Evolutionary conservation across 164 flowering plant species (phyloP), one percentile per base, ranked within the genome.

Genomic region (Magnolia kwangsiensis): DNA sequence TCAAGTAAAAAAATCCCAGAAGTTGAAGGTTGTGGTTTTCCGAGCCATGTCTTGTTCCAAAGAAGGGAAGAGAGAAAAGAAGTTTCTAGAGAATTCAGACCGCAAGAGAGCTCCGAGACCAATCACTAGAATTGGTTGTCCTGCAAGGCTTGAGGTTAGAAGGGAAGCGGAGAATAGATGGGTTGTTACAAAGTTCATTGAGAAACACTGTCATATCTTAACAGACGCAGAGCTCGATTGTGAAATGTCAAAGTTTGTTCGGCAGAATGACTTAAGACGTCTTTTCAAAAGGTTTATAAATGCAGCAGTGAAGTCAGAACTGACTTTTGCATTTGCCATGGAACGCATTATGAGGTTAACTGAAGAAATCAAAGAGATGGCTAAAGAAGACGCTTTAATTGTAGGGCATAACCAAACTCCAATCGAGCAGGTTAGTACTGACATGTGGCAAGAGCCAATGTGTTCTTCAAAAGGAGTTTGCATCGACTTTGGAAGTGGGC

Each of bases 111-210:
- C 68, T 21, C 31, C 31, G 11, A 65, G 11, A 23, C 29, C 31
- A 20, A 65, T 65, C 68, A 65, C 68, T 21, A 65, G 68, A 65
- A 21, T 65, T 24, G 68, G 68, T 65, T 65, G 68, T 11, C 68
- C 29, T 65, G 68, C 68, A 1, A 65, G 24, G 29, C 11, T 65
- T 21, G 68, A 20, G 29, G 29, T 65, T 65, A 13, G 29, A 24
- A 65, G 31, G 20, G 29, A 24, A 65, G 29, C 29, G 8, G 29
- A 9, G 20, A 27, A 65, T 65, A 21, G 29, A 21, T 65, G 68
- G 68, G 68, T 21, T 21, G 29, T 65, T 11, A 20, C 24, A 21
- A 65, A 65, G 20, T 65, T 21, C 20, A 27, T 21, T 23, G 68
- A 65, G 13, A 65, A 65, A 65, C 68, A 65, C 29, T 65, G 68